These are phyloP conservation scores for Batkoa obscura DNA, from an alignment of 371 early-diverging fungal species.

Conservation along the genomic window DNA sequence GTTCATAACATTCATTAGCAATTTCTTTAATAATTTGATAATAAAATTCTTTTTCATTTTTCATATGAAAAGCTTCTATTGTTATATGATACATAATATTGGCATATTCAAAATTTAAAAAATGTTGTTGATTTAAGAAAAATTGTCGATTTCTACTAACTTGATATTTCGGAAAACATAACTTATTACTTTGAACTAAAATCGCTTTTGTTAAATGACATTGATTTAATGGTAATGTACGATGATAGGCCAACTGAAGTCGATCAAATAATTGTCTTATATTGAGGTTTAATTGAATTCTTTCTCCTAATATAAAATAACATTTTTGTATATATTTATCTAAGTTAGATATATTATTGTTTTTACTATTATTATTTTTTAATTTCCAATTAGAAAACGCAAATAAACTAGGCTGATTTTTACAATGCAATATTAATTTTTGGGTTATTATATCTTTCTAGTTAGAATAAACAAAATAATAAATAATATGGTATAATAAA, in stretches of 20 bases:
- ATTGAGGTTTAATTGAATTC: not conserved
- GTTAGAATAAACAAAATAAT: not conserved
- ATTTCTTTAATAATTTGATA: slow-evolving; percentile 12
- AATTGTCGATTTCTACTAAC: too few species aligned
- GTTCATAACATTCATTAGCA: slow-evolving; percentile 16
- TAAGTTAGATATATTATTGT: not conserved
- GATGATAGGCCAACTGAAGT: slow-evolving; percentile 27
- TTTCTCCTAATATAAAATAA: not conserved
- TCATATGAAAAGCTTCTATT: slow-evolving; percentile 13
- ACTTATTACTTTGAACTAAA: too few species aligned
- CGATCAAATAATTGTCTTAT: slow-evolving; percentile 17
- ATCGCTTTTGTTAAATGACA: slow-evolving; percentile 18
- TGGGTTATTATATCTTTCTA: not conserved
- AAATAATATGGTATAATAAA: not conserved
- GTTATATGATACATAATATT: slow-evolving; percentile 9
- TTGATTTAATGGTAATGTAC: slow-evolving; percentile 15
- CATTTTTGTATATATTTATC: not conserved
- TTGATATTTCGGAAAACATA: too few species aligned
- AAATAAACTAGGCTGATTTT: not conserved
- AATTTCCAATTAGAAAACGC: not conserved
- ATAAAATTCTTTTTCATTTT: slow-evolving; percentile 10
- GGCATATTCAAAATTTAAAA: slow-evolving; percentile 34
- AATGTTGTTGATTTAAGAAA: slow-evolving; percentile 11
- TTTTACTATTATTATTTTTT: not conserved
- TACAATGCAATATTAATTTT: not conserved